Evolutionary conservation across 805 yeast species (phyloP).

Genomic region (Saturnispora ahearnii): DNA sequence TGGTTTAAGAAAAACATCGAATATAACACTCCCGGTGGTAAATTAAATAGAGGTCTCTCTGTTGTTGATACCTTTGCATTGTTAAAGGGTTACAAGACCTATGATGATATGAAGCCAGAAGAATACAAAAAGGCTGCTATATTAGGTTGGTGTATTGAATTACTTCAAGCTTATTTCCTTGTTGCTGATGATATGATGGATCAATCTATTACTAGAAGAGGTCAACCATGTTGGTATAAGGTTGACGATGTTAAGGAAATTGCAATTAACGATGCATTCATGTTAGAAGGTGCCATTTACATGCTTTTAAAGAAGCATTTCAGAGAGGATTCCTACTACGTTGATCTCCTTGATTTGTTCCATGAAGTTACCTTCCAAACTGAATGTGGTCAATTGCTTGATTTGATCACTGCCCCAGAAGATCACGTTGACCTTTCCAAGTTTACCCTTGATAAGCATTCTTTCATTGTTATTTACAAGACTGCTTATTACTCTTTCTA

Average conservation of each 20-base stretch:
- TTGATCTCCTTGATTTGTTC: constrained; percentile 84
- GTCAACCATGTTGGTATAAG: constrained; percentile 97
- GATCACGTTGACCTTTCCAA: constrained; percentile 82
- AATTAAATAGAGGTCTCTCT: constrained; percentile 90
- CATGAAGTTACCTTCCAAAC: constrained; percentile 98
- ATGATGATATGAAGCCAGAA: constrained; percentile 47
- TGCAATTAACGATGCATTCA: constrained; percentile 95
- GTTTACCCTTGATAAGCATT: constrained; percentile 82
- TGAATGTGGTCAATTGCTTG: constrained; percentile 92
- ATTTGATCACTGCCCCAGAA: constrained; percentile 95
- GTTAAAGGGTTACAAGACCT: constrained; percentile 51
- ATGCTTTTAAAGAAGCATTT: constrained; percentile 82
- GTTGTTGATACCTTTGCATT: constrained; percentile 88
- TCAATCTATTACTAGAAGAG: constrained; percentile 90
- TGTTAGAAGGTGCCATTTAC: constrained; percentile 93
- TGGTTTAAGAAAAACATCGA: constrained; percentile 72
- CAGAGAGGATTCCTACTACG: constrained; percentile 71
- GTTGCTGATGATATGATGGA: constrained; percentile 99
- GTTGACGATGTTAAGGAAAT: constrained; percentile 73
- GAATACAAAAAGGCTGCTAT: constrained; percentile 81
- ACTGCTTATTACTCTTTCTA: constrained; percentile 97
- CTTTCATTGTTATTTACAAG: constrained; percentile 91
- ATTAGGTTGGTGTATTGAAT: constrained; percentile 92
- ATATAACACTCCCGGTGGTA: constrained; percentile 94
- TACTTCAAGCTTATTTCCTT: constrained; percentile 90